Evolutionary conservation across 345 rosid genomes (phyloP), one percentile per base, ranked within the genome.

Genomic region (Xanthoceras sorbifolium): DNA sequence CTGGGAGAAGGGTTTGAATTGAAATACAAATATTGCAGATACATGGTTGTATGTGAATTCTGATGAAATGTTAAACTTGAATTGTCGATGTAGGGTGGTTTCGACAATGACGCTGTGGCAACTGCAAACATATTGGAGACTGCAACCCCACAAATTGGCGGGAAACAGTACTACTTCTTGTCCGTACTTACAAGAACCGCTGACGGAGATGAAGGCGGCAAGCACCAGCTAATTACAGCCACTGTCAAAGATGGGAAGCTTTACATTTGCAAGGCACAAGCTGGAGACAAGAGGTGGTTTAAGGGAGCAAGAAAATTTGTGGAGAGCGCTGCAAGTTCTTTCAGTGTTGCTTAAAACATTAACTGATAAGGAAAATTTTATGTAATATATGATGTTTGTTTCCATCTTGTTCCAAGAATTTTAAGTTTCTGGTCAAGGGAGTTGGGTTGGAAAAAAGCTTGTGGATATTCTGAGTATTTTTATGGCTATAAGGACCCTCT

Each of bases 251-350:
- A 81, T 71, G 98, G 97, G 0, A 92, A 92, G 85, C 93, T 92
- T 9, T 92, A 84, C 88, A 86, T 94, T 62, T 90, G 94, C 91
- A 94, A 93, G 87, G 97, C 97, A 15, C 98, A 93, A 75, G 97
- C 97, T 4, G 98, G 99, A 32, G 98, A 95, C 89, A 93, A 94
- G 90, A 91, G 98, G 82, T 94, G 98, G 98, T 94, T 94, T 75
- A 94, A 94, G 82, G 98, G 97, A 67, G 93, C 97, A 12, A 90
- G 84, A 65, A 94, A 82, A 83, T 93, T 77, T 20, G 93, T 93
- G 3, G 95, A 94, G 87, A 90, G 76, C 77, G 28, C 97, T 17
- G 85, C 90, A 4, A 80, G 69, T 82, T 93, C 94, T 44, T 94
- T 93, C 89, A 93, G 92, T 64, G 81, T 94, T 83, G 98, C 97